Base-by-base conservation (phyloP, 1,284 basidiomycete species). In the Peniophora sp. region DNA sequence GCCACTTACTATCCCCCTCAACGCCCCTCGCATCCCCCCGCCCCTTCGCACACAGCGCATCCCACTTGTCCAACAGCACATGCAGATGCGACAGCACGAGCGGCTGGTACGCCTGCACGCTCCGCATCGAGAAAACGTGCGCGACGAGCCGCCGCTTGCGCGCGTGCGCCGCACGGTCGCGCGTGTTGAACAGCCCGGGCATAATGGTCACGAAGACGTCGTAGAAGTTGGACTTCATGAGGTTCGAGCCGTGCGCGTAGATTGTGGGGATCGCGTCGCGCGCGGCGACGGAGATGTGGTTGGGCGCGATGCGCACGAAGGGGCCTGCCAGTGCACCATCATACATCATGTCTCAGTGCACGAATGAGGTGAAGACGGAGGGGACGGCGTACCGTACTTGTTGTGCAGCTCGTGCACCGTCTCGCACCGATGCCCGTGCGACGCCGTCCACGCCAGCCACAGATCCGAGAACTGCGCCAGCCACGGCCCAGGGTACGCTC, bases 151-250 rank as follows among this genome's bases (percentile, higher is more conserved):
- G 72, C 55, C 75, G 68, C 63, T 75, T 77, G 49, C 73, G 64
- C 0, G 74, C 69, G 62, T 80, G 78, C 54, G 79, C 75, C 3
- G 66, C 62, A 17, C 75, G 68, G 52, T 75, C 71, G n/a, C 76
- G 64, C 1, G 74, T 73, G 60, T 70, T 72, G 65, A 76, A 75
- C 24, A 73, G 60, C 20, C 63, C 58, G 50, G 59, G 57, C 12
- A 59, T 52, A 49, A 64, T 64, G 23, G 62, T 60, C 11, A 66
- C 70, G 53, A 77, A 76, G 9, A 71, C 68, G 51, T 77, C 73
- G 65, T 79, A 75, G 62, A 72, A 72, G 37, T 62, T 59, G 6
- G 66, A 55, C 56, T 74, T 73, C 39, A 63, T 53, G 49, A 55
- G 59, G 15, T 65, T 64, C 51, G 59, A 66, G 17, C 65, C 66